phyloP scores from a whole-genome alignment of 2,329 filamentous ascomycete species.

The Sphaceloma murrayae region DNA sequence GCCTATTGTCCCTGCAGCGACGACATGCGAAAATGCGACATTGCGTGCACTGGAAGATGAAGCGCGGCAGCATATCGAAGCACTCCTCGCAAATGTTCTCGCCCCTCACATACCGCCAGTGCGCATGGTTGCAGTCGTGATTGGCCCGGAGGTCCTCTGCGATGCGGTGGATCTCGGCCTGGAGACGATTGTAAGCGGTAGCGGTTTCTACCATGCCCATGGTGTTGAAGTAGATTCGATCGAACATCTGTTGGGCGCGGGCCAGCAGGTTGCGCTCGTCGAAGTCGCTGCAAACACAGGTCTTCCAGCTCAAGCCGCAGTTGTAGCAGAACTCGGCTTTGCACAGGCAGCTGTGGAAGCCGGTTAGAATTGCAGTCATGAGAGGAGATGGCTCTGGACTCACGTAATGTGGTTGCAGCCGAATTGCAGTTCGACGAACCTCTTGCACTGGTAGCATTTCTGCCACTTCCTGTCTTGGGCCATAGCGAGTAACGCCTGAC shows the following conservation, averaged over 20 bases:
- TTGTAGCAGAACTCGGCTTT: slow-evolving; percentile 27
- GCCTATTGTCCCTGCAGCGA: slow-evolving; percentile 39
- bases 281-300: slow-evolving; percentile 22
- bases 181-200: neutral
- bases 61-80: slow-evolving; percentile 30
- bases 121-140: slow-evolving; percentile 35
- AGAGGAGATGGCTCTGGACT: no score
- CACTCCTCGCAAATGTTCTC: slow-evolving; percentile 39
- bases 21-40: slow-evolving; percentile 41
- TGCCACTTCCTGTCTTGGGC: slow-evolving; percentile 43
- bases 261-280: slow-evolving; percentile 21
- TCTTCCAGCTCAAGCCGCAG: slow-evolving; percentile 24
- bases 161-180: slow-evolving; percentile 13
- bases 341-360: slow-evolving; percentile 24
- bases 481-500: slow-evolving; percentile 31
- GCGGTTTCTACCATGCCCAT: no score
- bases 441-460: slow-evolving; percentile 38
- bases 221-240: neutral
- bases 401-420: slow-evolving; percentile 52
- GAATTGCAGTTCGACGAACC: slow-evolving; percentile 39
- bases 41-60: slow-evolving; percentile 34
- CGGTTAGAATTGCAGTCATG: no score
- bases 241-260: slow-evolving; percentile 16
- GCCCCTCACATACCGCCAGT: slow-evolving; percentile 32
- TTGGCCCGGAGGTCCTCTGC: slow-evolving; percentile 29